phyloP scores from a whole-genome alignment of 2,329 filamentous ascomycete species.

The Aureobasidium sp. region DNA sequence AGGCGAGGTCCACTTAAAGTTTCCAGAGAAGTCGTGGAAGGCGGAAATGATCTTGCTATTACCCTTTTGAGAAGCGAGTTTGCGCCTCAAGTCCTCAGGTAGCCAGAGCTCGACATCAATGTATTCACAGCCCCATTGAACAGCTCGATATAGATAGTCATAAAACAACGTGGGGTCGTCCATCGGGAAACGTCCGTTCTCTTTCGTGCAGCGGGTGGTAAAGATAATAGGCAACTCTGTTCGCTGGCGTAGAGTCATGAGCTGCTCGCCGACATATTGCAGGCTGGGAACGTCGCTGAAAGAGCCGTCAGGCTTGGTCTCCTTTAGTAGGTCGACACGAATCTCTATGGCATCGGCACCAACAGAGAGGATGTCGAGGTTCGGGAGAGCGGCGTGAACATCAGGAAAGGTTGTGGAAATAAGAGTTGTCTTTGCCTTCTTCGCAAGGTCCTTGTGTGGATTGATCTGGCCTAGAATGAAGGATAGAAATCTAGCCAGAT shows the following conservation, averaged over 20 bases:
- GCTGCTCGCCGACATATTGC: conserved; percentile 77
- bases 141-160: conserved; percentile 72
- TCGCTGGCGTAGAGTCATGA: conserved; percentile 75
- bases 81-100: conserved; percentile 64
- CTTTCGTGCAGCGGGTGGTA: conserved; percentile 71
- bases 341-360: conserved; percentile 82
- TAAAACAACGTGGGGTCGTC: conserved; percentile 68
- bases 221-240: conserved; percentile 89
- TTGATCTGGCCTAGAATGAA: conserved; percentile 73
- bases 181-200: conserved; percentile 83
- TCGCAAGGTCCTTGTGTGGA: conserved; percentile 69
- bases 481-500: conserved; percentile 71
- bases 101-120: conserved; percentile 86
- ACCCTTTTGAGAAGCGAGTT: conserved; percentile 62
- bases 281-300: conserved; percentile 65
- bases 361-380: conserved; percentile 80
- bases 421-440: conserved; percentile 72
- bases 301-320: conserved; percentile 56
- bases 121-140: conserved; percentile 86
- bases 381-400: conserved; percentile 72
- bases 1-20: conserved; percentile 72
- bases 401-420: conserved; percentile 87
- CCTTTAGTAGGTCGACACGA: conserved; percentile 72
- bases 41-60: conserved; percentile 85
- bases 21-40: conserved; percentile 81